Base-by-base conservation (phyloP, 1,284 basidiomycete species). In the Rhizoctonia solani region DNA sequence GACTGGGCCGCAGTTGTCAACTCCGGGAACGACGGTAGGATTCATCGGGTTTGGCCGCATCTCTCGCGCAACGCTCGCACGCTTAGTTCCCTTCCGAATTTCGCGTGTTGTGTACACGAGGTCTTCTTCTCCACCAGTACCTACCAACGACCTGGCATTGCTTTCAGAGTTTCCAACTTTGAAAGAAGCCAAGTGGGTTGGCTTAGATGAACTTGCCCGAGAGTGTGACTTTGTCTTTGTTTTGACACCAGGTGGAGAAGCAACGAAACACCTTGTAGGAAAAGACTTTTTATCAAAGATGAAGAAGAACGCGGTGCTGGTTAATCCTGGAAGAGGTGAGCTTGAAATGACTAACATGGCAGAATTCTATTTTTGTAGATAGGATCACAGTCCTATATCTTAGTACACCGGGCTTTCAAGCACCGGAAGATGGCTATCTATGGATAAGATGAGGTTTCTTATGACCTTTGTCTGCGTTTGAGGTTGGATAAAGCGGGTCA, bases 41-140 rank as follows among this genome's bases (percentile, higher is more conserved):
- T 96, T 98, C 79, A 80, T 98, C 32, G 95, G 96, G 6, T 98
- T 98, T 73, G 96, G 95, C 4, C 87, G 95, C 50, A 97, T 96
- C 72, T 86, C 92, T 0, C 91, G 93, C 72, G 87, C 88, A 3
- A 90, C 88, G 0, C 82, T 94, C 47, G 78, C 83, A 8, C 87
- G 93, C 13, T 83, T 96, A 25, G 78, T 90, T 13, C 85, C 90
- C 1, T 96, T 96, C 75, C 85, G 88, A 30, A 81, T 90, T 71
- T 87, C 85, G 0, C 80, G 84, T 71, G 87, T 85, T 69, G 72
- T 93, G 39, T 94, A 92, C 76, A 77, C 82, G 86, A 0, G 73
- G 30, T 68, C 70, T 8, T 56, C 54, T 49, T 49, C 67, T 4
- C 63, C 69, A 2, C 41, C 49, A 34, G 34, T 79, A 6, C 85